Evolutionary conservation across 2,329 filamentous ascomycete genomes (phyloP), one percentile per base, ranked within the genome.

Genomic region (Colletotrichum sp.): DNA sequence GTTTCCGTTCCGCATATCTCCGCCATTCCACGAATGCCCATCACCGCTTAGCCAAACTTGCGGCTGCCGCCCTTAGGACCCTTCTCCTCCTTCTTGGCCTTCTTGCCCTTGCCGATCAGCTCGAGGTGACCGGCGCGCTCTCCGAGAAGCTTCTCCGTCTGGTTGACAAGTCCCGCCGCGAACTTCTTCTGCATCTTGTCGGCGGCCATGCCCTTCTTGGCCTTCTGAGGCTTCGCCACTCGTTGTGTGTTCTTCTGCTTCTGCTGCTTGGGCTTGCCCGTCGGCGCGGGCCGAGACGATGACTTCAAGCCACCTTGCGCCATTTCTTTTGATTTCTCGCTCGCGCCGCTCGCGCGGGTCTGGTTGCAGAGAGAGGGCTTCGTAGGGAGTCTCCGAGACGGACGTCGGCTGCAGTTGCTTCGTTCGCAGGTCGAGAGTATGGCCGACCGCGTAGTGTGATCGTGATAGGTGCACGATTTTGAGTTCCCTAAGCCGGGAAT

Each of bases 111-210:
- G 36, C 89, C 90, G 77, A 92, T 90, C 78, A 92, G 81, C 85
- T 92, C 91, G 28, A 92, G 83, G 75, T 92, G 91, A 0, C 91
- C 90, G 7, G 89, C 91, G 10, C 90, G 85, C 85, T 92, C 89
- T 76, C 90, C 90, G 55, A 92, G 86, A 80, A 92, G 85, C 77
- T 87, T 85, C 86, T 92, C 91, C 36, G 91, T 92, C 84, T 87
- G 86, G 74, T 85, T 86, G 59, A 86, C 87, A 81, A 92, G 85
- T 63, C 90, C 90, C 5, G 89, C 87, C 15, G 89, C 87, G 81
- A 89, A 89, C 83, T 91, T 91, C 80, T 87, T 88, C 84, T 88
- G 87, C 78, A 88, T 79, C 85, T 89, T 90, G 84, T 91, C 89
- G 79, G 89, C 85, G 21, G 81, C 82, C 30, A 82, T 82, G 79